These are phyloP conservation scores for Macrophomina tecta DNA, from an alignment of 2,329 filamentous ascomycete genomes.

Conservation along the genomic window DNA sequence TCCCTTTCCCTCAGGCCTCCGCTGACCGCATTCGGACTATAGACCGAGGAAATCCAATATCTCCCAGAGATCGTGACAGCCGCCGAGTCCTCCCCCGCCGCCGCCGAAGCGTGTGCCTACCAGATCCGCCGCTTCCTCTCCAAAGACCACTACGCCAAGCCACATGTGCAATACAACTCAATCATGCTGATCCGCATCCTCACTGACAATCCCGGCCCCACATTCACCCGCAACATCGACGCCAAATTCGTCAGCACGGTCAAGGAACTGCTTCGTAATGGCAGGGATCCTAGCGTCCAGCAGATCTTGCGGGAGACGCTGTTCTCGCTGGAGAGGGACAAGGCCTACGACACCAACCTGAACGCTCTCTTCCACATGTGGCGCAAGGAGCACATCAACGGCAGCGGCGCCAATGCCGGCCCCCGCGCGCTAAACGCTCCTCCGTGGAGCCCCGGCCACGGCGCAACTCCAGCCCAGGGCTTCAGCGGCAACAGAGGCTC, in stretches of 20 bases:
- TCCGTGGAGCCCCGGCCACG: conserved; percentile 38
- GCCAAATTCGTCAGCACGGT: conserved; percentile 78
- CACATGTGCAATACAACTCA: conserved; percentile 89
- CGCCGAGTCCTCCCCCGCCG: conserved; percentile 87
- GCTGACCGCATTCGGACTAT: conserved; percentile 28
- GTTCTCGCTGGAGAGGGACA: conserved; percentile 75
- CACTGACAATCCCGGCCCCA: conserved; percentile 85
- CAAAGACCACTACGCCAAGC: conserved; percentile 68
- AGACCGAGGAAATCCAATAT: conserved; percentile 90
- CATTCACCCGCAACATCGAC: conserved; percentile 91
- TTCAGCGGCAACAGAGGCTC: background rate
- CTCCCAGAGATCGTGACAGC: conserved; percentile 93
- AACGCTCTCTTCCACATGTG: conserved; percentile 80
- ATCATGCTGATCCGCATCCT: conserved; percentile 95
- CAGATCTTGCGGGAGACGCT: conserved; percentile 89
- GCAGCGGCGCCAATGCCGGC: conserved; percentile 32
- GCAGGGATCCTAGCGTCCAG: conserved; percentile 76
- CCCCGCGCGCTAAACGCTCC: conserved; percentile 54
- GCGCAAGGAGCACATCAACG: conserved; percentile 59
- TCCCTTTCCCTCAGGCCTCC: background rate
- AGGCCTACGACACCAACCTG: conserved; percentile 76
- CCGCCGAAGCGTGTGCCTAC: conserved; percentile 80
- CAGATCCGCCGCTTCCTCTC: conserved; percentile 83
- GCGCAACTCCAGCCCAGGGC: background rate
- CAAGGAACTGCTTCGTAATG: conserved; percentile 75